phyloP scores from a whole-genome alignment of 768 basidiomycete genomes.

The Termitomyces sp. region DNA sequence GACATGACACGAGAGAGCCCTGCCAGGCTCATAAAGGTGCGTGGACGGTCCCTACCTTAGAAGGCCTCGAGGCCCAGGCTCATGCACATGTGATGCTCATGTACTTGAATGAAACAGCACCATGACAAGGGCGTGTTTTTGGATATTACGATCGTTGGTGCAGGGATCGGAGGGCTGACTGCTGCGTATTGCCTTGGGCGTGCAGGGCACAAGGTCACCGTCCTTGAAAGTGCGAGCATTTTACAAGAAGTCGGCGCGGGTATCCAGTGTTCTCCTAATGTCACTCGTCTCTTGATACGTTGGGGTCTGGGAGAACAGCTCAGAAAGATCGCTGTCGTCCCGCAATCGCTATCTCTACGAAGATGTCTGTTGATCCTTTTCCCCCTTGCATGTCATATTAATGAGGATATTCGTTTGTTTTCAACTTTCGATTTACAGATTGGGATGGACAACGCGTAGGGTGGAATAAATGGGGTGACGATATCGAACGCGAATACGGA shows the following conservation, averaged over 20 bases:
- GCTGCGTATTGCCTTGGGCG: conserved; percentile 42
- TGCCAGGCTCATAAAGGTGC: background rate
- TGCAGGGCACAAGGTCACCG: conserved; percentile 46
- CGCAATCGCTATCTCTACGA: conserved; percentile 34
- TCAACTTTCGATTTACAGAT: conserved; percentile 19
- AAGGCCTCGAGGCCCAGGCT: background rate
- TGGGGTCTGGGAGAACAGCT: conserved; percentile 48
- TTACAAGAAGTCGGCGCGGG: conserved; percentile 49
- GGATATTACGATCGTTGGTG: conserved; percentile 42
- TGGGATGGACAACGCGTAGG: conserved; percentile 26
- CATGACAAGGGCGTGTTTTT: background rate
- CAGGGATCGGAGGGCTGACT: conserved; percentile 47
- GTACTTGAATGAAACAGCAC: background rate
- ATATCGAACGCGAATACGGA: conserved; percentile 24
- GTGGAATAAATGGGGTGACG: conserved; percentile 23
- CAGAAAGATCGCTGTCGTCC: conserved; percentile 32
- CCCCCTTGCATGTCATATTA: background rate
- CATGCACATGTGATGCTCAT: background rate
- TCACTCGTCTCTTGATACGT: conserved; percentile 41
- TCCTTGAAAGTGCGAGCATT: conserved; percentile 38
- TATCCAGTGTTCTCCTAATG: conserved; percentile 44
- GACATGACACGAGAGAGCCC: background rate
- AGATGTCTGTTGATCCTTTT: conserved; percentile 32
- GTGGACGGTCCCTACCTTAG: background rate
- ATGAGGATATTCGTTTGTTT: background rate